Evolutionary conservation across 208 protist genomes (phyloP).

Genomic region (Leishmania turanica): DNA sequence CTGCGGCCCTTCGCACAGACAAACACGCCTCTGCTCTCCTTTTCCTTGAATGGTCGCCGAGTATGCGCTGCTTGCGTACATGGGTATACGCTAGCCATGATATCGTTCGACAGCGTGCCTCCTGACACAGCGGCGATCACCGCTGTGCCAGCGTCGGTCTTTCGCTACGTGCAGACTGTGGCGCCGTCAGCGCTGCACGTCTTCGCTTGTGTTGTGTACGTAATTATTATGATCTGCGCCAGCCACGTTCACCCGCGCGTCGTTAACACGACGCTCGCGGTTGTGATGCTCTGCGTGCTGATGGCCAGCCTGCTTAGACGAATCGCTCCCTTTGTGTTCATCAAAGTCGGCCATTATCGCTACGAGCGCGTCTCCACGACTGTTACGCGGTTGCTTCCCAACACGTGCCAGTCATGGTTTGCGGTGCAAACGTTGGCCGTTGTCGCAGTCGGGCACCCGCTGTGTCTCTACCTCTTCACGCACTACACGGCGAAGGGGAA

Average conservation of each 20-base stretch:
- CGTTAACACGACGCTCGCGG: neutral
- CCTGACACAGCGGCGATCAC: conserved; percentile 19
- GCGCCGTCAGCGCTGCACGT: conserved; percentile 12
- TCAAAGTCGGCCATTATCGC: conserved; percentile 23
- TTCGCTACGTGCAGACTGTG: conserved; percentile 21
- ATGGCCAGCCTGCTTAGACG: conserved; percentile 23
- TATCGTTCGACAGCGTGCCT: conserved; percentile 25
- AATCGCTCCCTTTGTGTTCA: conserved; percentile 14
- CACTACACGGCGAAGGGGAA: conserved; percentile 11
- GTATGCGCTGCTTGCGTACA: neutral
- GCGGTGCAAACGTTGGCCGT: conserved; percentile 22
- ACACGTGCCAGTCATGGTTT: conserved; percentile 27
- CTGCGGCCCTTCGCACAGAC: neutral
- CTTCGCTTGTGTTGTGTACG: conserved; percentile 11
- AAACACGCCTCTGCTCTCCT: neutral
- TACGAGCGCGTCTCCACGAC: conserved; percentile 25
- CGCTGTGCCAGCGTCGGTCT: conserved; percentile 12
- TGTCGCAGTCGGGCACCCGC: conserved; percentile 13
- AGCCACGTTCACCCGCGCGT: neutral
- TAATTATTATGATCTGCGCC: conserved; percentile 5
- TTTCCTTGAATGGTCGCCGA: neutral
- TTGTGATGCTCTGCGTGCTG: conserved; percentile 14
- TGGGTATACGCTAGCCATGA: conserved; percentile 4
- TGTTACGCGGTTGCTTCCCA: conserved; percentile 24
- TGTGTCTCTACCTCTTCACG: conserved; percentile 30